These are phyloP conservation scores for Sporisorium exsertum DNA, from an alignment of 1,284 basidiomycete genomes.

Conservation along the genomic window DNA sequence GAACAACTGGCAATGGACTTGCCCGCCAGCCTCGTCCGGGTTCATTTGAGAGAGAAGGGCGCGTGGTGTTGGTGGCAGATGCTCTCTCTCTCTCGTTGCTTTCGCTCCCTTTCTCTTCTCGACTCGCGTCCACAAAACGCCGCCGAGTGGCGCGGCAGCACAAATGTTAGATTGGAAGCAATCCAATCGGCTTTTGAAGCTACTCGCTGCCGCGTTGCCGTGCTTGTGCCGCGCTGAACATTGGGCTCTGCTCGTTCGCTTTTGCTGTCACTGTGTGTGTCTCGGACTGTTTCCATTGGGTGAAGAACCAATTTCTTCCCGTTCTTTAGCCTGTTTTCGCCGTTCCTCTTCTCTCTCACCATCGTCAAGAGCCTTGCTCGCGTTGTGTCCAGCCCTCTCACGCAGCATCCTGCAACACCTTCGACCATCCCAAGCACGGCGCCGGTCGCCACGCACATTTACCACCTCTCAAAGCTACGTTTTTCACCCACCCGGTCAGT, in stretches of 20 bases:
- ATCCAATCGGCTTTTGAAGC: too few relatives aligned
- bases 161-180: too few relatives aligned
- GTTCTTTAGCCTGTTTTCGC: neutral
- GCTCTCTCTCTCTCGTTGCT: neutral
- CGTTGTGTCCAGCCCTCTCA: neutral
- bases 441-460: conserved; percentile 15
- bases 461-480: neutral
- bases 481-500: conserved; percentile 2
- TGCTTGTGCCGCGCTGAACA: neutral
- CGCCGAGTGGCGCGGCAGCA: too few relatives aligned
- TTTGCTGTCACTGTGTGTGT: neutral
- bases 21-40: too few relatives aligned
- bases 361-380: neutral
- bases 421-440: neutral
- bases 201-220: too few relatives aligned
- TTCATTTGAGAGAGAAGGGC: neutral
- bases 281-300: neutral
- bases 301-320: neutral
- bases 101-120: too few relatives aligned
- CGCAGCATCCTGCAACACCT: neutral
- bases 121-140: too few relatives aligned
- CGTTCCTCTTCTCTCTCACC: neutral
- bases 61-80: neutral
- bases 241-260: too few relatives aligned
- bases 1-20: too few relatives aligned